Conservation (phyloP, 176 grass and related monocot species). For the Aegilops tauschii region DNA sequence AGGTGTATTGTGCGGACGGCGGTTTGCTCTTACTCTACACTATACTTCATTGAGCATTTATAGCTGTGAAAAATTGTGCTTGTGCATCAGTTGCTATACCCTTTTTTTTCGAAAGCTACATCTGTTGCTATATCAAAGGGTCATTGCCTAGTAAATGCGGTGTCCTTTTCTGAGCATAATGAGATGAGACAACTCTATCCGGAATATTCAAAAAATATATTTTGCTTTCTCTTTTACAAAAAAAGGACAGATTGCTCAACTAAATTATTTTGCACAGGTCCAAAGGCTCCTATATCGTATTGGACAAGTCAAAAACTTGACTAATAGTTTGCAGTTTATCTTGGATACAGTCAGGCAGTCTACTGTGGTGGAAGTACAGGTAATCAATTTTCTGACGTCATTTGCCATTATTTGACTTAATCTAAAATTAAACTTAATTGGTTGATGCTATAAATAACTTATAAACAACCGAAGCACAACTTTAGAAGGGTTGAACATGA, state of each 20-base stretch:
- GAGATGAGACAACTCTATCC: background rate
- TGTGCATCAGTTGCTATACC: background rate
- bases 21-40: background rate
- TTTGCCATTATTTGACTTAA: constrained; percentile 2
- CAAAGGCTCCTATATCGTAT: constrained; percentile 33
- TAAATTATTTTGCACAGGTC: constrained; percentile 51
- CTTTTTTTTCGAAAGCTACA: background rate
- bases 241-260: background rate
- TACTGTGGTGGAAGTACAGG: constrained; percentile 75
- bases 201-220: background rate
- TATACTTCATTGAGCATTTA: background rate
- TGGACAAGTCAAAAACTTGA: constrained; percentile 51
- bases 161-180: background rate
- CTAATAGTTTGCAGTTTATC: constrained; percentile 64
- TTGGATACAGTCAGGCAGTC: constrained; percentile 65
- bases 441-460: constrained; percentile 12
- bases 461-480: background rate
- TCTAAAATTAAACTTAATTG: background rate
- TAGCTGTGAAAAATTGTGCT: background rate
- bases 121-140: background rate
- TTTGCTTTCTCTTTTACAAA: background rate
- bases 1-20: background rate
- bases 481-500: background rate
- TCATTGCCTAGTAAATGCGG: background rate
- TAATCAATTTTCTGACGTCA: constrained; percentile 29